Percentiles rank a stretch among this genome's conserved stretches.
These are phyloP conservation scores for Pinus albicaulis DNA, from an alignment of 75 land plant species.

Conservation along the genomic window DNA sequence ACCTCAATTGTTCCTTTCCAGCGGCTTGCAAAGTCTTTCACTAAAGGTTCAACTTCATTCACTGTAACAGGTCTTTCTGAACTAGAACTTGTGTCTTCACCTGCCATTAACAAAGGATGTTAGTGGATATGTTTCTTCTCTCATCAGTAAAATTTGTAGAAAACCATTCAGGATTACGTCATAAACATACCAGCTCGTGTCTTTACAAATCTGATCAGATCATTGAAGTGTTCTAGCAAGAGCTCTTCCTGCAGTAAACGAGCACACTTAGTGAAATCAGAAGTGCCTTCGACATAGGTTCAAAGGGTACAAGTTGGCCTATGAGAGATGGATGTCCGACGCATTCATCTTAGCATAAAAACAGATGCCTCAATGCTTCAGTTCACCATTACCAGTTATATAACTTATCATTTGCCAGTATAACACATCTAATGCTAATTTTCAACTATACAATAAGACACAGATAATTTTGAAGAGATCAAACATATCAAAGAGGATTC, in stretches of 20 bases:
- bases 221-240: constrained; percentile 82
- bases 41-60: constrained; percentile 91
- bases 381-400: too few relatives aligned
- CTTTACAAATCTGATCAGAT: constrained; percentile 89
- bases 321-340: too few relatives aligned
- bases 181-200: constrained; percentile 78
- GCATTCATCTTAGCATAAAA: too few relatives aligned
- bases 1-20: constrained; percentile 96
- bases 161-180: not conserved
- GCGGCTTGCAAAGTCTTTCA: constrained; percentile 90
- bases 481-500: too few relatives aligned
- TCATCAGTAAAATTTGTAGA: not conserved
- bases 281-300: too few relatives aligned
- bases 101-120: constrained; percentile 28
- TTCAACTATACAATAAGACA: too few relatives aligned
- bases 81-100: constrained; percentile 66
- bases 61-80: constrained; percentile 68
- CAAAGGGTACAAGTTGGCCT: too few relatives aligned
- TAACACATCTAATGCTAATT: too few relatives aligned
- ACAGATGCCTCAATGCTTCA: too few relatives aligned
- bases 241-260: constrained; percentile 78
- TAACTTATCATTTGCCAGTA: too few relatives aligned
- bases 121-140: not conserved
- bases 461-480: too few relatives aligned
- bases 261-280: not conserved